These are phyloP conservation scores for Gonium pectorale DNA, from an alignment of 139 green algal species.

Conservation along the genomic window DNA sequence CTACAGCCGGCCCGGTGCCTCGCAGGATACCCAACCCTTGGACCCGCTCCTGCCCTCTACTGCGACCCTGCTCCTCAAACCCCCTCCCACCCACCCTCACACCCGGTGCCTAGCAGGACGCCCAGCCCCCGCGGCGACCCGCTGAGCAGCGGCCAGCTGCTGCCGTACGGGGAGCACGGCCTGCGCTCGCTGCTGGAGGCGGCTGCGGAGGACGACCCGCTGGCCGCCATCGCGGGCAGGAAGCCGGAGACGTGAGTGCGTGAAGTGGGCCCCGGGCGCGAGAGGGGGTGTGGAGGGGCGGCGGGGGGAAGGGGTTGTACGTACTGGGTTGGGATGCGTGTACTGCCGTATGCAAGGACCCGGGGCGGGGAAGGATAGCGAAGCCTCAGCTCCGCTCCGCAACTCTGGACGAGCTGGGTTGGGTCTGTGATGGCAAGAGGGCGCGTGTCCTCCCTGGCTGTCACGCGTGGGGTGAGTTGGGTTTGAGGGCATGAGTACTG, in stretches of 20 bases:
- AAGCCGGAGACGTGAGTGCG: constrained; percentile 1
- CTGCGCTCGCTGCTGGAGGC: constrained; percentile 14
- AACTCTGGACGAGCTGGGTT: no score
- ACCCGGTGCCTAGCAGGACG: neutral
- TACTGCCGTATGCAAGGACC: neutral
- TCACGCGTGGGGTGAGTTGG: no score
- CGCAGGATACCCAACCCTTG: neutral
- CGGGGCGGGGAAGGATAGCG: no score
- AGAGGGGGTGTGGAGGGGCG: no score
- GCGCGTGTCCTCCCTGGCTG: no score
- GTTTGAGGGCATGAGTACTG: no score
- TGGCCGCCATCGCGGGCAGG: neutral
- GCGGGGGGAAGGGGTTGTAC: no score
- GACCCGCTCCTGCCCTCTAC: neutral
- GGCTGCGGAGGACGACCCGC: neutral
- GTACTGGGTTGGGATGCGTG: neutral
- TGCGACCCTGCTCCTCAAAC: neutral
- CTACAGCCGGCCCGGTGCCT: neutral
- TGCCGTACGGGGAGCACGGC: constrained; percentile 33
- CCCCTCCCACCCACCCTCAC: neutral
- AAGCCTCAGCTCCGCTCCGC: no score
- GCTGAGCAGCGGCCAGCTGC: neutral
- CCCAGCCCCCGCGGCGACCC: neutral
- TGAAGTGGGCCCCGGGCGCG: neutral
- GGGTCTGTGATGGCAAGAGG: no score